Base-by-base conservation (phyloP, 768 basidiomycete species). In the Collybia sordida region DNA sequence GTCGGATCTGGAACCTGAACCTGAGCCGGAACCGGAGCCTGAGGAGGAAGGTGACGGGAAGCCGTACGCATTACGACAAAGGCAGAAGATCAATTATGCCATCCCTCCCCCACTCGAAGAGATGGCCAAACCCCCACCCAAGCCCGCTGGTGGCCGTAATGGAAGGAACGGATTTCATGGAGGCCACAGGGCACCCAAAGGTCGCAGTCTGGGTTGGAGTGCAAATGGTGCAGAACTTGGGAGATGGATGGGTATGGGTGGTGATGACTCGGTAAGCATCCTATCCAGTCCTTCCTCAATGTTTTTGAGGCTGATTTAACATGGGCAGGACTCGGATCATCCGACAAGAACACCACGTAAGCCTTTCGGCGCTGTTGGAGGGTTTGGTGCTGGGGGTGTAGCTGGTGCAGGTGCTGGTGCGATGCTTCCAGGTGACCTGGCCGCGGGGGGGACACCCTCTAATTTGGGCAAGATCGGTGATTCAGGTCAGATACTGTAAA, bases 401-500 rank as follows among this genome's bases (percentile, higher is more conserved):
- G 74, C 80, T 0, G 73, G 69, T 5, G 58, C 56, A 35, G 68
- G 65, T 3, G 78, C 76, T 21, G 77, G 77, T 15, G 80, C 86
- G 7, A 69, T 91, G 66, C 56, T 88, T 19, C 73, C 82, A 2
- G 77, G 78, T 1, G 88, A 88, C 55, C 68, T 89, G 12, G 82
- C 82, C 14, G 79, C 84, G 37, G 86, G 80, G 21, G 89, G 90
- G 1, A 90, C 88, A 2, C 90, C 91, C 2, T 90, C 90, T 2
- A 91, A 93, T 59, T 71, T 93, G 14, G 92, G 92, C 22, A 93
- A 90, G 65, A 80, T 94, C 41, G 85, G 88, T 3, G 90, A 91
- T 12, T 31, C 31, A 31, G 31, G 31, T 31, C 6, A 31, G 31
- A 31, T 7, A 14, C 9, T 31, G 3, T 31, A 14, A 12, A 31